Base-by-base conservation (phyloP, 768 basidiomycete species). In the Fistulinella prunicolor region DNA sequence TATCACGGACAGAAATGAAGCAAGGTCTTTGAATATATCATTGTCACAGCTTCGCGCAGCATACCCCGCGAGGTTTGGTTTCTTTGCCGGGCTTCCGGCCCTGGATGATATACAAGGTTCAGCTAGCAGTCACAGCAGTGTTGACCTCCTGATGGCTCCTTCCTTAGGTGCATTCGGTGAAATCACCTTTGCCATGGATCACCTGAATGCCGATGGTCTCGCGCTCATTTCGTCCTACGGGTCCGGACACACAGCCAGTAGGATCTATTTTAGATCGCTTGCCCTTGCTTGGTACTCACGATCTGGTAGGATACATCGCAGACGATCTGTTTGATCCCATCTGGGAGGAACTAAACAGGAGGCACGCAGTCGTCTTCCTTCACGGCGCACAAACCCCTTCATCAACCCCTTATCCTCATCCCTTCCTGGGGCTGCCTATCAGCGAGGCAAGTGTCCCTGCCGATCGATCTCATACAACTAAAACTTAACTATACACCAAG, bases 311-410 rank as follows among this genome's bases (percentile, higher is more conserved):
- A 47, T 89, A 87, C 62, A 61, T 88, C 28, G 87, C 82, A 9
- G 75, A 88, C 58, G 78, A 82, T 51, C 53, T 57, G 9, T 89
- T 80, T 52, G 80, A 84, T 44, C 71, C 76, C 14, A 71, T 90
- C 49, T 89, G 86, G 86, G 72, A 73, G n/a, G 85, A 84, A 57
- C 73, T 90, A 23, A 53, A 88, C 60, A 69, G 64, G 46, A 75
- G 86, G 29, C 59, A 67, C 8, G 76, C 81, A 2, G 75, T 82
- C 23, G 82, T 88, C 17, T 86, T 89, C 60, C 69, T 90, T 19
- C 87, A 90, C 63, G 86, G 87, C 26, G 74, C 80, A 24, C 84
- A 86, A 60, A 76, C 75, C 5, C 77, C 82, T 6, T 81, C 83
- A 9, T 79, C 82, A 3, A 80, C 76, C 6, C 83, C 85, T 12